phyloP scores from a whole-genome alignment of 331 rosid species.

The Pyracantha coccinea region DNA sequence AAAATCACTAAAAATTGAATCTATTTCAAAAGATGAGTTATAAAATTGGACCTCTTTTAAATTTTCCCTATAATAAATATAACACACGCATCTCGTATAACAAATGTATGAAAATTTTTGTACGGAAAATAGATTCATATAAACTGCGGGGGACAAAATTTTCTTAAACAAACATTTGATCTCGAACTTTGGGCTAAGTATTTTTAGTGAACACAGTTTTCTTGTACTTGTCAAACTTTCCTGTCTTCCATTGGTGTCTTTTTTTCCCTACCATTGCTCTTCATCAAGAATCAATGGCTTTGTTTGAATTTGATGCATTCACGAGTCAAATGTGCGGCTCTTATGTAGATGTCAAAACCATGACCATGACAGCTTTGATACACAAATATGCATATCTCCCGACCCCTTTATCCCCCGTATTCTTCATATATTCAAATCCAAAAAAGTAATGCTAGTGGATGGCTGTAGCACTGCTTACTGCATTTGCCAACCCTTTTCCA shows the following conservation, averaged over 20 bases:
- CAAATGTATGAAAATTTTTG: too few relatives aligned
- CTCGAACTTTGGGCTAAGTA: not conserved
- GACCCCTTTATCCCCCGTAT: not conserved
- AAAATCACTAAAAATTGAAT: too few relatives aligned
- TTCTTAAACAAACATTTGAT: not conserved
- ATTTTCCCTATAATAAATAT: too few relatives aligned
- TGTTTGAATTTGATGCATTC: constrained; percentile 9
- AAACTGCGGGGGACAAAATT: not conserved
- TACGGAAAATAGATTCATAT: too few relatives aligned
- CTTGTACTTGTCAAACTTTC: constrained; percentile 7
- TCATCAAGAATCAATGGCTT: constrained; percentile 3
- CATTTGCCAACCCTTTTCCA: not conserved
- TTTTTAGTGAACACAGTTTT: not conserved
- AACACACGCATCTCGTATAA: too few relatives aligned
- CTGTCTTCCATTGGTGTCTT: constrained; percentile 8
- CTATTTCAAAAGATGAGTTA: too few relatives aligned
- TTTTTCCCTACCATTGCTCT: constrained; percentile 9
- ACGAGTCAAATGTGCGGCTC: constrained; percentile 23
- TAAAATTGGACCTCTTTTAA: too few relatives aligned
- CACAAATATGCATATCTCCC: not conserved
- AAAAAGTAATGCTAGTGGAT: not conserved
- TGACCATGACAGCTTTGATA: constrained; percentile 11
- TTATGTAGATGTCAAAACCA: not conserved
- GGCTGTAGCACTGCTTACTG: not conserved
- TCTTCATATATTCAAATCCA: constrained; percentile 4